A percentile compares a stretch with the other conserved stretches of the same genome.
These are phyloP conservation scores for Gynostemma pentaphyllum DNA, from an alignment of 306 rosid species.

Conservation along the genomic window DNA sequence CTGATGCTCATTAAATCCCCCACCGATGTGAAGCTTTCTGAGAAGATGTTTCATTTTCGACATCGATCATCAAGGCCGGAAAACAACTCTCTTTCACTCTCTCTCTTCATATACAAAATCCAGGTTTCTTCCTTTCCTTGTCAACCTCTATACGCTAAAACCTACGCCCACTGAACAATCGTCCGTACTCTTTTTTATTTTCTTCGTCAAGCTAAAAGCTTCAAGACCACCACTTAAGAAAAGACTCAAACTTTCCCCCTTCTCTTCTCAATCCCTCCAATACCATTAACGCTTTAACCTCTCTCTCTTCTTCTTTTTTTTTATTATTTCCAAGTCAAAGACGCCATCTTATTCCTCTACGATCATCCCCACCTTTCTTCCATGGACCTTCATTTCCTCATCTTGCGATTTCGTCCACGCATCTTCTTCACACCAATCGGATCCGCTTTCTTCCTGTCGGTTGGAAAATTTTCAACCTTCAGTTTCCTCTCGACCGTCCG, in stretches of 20 bases:
- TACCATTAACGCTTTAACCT: neutral
- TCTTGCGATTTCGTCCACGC: neutral
- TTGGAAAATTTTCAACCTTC: neutral
- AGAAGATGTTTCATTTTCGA: slow-evolving; percentile 92
- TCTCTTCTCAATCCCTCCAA: slow-evolving; percentile 51
- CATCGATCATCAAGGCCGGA: slow-evolving; percentile 60
- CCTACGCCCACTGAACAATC: slow-evolving; percentile 25
- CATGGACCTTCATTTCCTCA: slow-evolving; percentile 5
- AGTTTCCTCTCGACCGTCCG: neutral
- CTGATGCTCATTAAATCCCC: slow-evolving; percentile 50
- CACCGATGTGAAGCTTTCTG: slow-evolving; percentile 97
- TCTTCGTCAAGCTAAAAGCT: slow-evolving; percentile 50
- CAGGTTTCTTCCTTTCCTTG: neutral
- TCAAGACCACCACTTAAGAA: slow-evolving; percentile 24
- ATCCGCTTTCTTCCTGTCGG: neutral
- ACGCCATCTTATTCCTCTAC: slow-evolving; percentile 9
- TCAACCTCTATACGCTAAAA: slow-evolving; percentile 16
- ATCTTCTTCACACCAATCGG: neutral
- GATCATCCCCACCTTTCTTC: slow-evolving; percentile 1
- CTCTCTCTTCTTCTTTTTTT: neutral
- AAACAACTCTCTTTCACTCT: neutral
- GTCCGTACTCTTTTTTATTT: too few relatives aligned
- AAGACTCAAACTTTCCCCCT: slow-evolving; percentile 34
- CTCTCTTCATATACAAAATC: slow-evolving; percentile 2
- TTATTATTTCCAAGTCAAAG: slow-evolving; percentile 4